A percentile compares a stretch with the other conserved stretches of the same genome.
Conservation (phyloP, 169 alveolate genomes). For the Plasmodium gallinaceum region DNA sequence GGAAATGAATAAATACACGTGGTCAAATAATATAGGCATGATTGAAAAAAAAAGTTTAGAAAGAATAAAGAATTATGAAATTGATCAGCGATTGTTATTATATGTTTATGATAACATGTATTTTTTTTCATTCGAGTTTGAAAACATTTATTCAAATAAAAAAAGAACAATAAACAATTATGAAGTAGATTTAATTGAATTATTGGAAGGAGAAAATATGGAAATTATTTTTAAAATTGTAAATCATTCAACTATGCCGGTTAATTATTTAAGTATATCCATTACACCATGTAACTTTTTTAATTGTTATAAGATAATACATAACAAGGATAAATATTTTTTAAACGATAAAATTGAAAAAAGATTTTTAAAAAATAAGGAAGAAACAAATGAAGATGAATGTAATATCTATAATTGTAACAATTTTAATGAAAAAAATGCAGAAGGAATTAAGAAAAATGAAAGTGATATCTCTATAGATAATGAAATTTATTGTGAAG, state of each 20-base stretch:
- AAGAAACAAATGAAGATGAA: background rate
- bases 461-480: background rate
- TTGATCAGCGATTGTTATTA: slow-evolving; percentile 44
- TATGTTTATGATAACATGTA: slow-evolving; percentile 54
- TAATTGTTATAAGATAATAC: slow-evolving; percentile 45
- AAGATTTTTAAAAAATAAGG: background rate
- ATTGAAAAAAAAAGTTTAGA: slow-evolving; percentile 16
- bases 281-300: slow-evolving; percentile 47
- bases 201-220: slow-evolving; percentile 47
- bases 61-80: slow-evolving; percentile 17
- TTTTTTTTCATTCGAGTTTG: slow-evolving; percentile 42
- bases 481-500: slow-evolving; percentile 23
- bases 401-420: background rate
- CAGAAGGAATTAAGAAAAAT: background rate
- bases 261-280: slow-evolving; percentile 29
- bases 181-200: slow-evolving; percentile 51
- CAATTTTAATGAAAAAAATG: background rate
- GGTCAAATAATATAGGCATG: slow-evolving; percentile 70
- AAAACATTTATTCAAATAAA: slow-evolving; percentile 19
- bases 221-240: slow-evolving; percentile 29
- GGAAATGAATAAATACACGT: slow-evolving; percentile 26
- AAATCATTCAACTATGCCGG: slow-evolving; percentile 31
- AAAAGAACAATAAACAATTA: slow-evolving; percentile 16
- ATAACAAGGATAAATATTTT: background rate
- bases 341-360: background rate